phyloP scores from a whole-genome alignment of 352 stramenopile species.

The Globisporangium spiculum region DNA sequence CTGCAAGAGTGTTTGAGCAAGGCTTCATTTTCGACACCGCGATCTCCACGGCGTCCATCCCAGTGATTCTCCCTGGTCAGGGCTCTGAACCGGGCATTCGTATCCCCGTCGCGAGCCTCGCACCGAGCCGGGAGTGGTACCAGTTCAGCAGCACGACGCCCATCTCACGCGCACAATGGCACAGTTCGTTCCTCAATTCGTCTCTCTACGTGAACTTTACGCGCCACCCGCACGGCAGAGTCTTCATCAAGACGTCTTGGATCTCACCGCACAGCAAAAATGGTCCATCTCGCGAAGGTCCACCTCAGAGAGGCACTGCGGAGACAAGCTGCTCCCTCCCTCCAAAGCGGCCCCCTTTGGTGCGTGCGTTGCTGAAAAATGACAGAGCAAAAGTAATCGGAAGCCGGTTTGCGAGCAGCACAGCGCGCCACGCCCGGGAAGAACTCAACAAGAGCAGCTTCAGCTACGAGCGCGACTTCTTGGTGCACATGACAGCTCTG shows the following conservation, averaged over 20 bases:
- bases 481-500: conserved; percentile 42
- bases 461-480: conserved; percentile 62
- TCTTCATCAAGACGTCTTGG: conserved; percentile 47
- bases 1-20: conserved; percentile 46
- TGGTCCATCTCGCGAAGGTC: neutral
- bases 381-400: conserved; percentile 10
- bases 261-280: conserved; percentile 16
- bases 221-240: conserved; percentile 43
- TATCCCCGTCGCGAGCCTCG: conserved; percentile 42
- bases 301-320: neutral
- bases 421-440: conserved; percentile 6
- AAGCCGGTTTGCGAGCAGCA: neutral
- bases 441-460: conserved; percentile 30
- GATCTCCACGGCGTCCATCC: conserved; percentile 48
- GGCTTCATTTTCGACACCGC: conserved; percentile 32
- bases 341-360: conserved; percentile 15
- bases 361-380: conserved; percentile 6
- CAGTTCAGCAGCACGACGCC: conserved; percentile 55
- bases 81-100: conserved; percentile 5
- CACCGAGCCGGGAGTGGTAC: conserved; percentile 64
- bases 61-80: conserved; percentile 50
- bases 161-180: conserved; percentile 47
- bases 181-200: conserved; percentile 59
- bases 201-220: conserved; percentile 34
- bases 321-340: conserved; percentile 7